Base-by-base conservation (phyloP, 106 monocot genomes). In the Chionographis japonica region DNA sequence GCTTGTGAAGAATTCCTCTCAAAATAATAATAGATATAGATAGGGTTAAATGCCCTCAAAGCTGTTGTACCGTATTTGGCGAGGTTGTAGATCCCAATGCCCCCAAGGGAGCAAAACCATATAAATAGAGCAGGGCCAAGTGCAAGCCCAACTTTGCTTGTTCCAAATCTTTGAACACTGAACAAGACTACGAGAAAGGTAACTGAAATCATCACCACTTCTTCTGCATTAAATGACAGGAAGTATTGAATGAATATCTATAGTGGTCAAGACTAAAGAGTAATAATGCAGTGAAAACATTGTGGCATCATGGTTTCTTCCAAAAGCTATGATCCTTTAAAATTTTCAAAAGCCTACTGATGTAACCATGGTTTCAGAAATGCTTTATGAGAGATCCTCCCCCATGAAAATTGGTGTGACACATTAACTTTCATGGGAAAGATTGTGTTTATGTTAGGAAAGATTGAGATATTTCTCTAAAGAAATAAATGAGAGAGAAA, bases 41-140 rank as follows among this genome's bases (percentile, higher is more conserved):
- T 40, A 60, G 97, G 97, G 73, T 92, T 98, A 52, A 98, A 92
- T 55, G 97, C 97, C 68, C 46, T 87, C 6, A 92, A 73, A 69
- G 77, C 89, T 54, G 67, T 78, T 40, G 66, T 80, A 15, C 83
- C 92, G 78, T 98, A 90, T 74, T 82, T 90, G 19, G 77, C 40
- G n/a, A 98, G 77, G 75, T 98, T 92, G 75, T 79, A 98, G 59
- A 92, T 75, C 41, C 97, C 92, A 69, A 86, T 83, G 40, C 85
- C 87, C 42, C 76, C 97, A 63, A 98, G 92, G 36, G 74, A 89
- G 58, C 82, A 98, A 73, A 98, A 92, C 97, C 92, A 98, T 77
- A 98, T 74, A 58, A 92, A 87, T 54, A 98, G 63, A 58, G 87
- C 89, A 76, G 97, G 92, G 12, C 92, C 97, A 50, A 92, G 80